Evolutionary conservation across 306 rosid genomes (phyloP), one percentile per base, ranked within the genome.

Genomic region (Quercus wislizeni): DNA sequence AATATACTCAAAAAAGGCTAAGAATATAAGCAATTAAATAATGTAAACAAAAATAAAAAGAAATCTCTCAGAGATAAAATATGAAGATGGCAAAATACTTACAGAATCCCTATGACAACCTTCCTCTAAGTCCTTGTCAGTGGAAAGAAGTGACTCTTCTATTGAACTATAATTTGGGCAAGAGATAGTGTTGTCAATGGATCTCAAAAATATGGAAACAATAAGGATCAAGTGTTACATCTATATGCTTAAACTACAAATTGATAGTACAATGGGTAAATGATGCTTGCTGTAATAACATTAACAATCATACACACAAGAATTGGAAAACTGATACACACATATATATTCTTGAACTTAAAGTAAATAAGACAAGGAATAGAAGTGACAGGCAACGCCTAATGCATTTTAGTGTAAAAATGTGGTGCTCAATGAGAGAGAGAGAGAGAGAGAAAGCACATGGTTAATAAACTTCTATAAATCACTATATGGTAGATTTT

Each of bases 91-190:
- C 69, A 63, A 64, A 65, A 57, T 67, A 87, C 98, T 91, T 86
- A 95, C 99, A 80, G 69, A 76, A 81, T 91, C 84, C 83, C 57
- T 41, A 57, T 55, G 65, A 74, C 76, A 76, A 78, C 88, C 91
- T 82, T 94, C 99, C 89, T 90, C 99, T 31, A 87, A 81, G 87
- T 92, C 90, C 80, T 52, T 59, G 21, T 80, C 90, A 64, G 75
- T 74, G 11, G 90, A 80, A 87, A 94, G 93, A 71, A 94, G 93
- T 49, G 95, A 86, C 76, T 91, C 97, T 85, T 87, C 95, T 84
- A 91, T 41, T 68, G 83, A 83, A 81, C 99, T 94, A 84, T 80
- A 83, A 81, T 81, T 73, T 74, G 73, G 75, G 46, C 65, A 87
- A 64, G 74, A 81, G 76, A 81, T 20, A 69, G 56, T 30, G 59